Base-by-base conservation (phyloP, 768 basidiomycete species). In the Gloeopeniophorella convolvens region DNA sequence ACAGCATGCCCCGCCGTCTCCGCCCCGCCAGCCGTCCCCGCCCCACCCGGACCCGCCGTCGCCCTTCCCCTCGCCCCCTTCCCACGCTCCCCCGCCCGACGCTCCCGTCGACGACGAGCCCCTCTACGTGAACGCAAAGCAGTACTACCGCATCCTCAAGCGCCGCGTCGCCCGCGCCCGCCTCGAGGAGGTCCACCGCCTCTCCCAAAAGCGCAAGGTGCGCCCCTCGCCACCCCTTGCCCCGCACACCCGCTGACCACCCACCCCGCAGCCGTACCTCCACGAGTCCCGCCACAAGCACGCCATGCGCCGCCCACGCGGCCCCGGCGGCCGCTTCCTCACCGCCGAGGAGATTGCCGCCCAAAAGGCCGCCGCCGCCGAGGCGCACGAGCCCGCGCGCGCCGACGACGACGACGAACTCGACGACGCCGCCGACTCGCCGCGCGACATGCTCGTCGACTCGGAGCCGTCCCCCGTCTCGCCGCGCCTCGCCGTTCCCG, bases 281-380 rank as follows among this genome's bases (percentile, higher is more conserved):
- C 96, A 99, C 58, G 96, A 99, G 65, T 95, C 91, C 7, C 83
- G 96, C 37, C 96, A 99, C 72, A 89, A 91, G 58, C 96, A 99
- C 70, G 96, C 96, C 27, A 94, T 97, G 86, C 84, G 93, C 37
- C 82, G 96, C 16, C 96, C 96, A 13, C 79, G 96, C 48, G 96
- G 96, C 4, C 95, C 96, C 20, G 96, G 96, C 10, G 96, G 96
- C 20, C 83, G 96, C 35, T 99, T 99, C 72, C 82, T 98, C 61
- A 98, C 94, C 7, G 90, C 93, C 43, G 91, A 93, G 16, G 94
- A 98, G 68, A 93, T 94, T 41, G 88, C 89, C 0, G 85, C 88
- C 0, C 85, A 89, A 63, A 85, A 85, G 58, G 68, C 72, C 11
- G 56, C 66, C 3, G 66, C 70, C 20, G 60, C 62, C 9, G 65